phyloP scores from a whole-genome alignment of 106 monocot genomes.

The Allium fistulosum region DNA sequence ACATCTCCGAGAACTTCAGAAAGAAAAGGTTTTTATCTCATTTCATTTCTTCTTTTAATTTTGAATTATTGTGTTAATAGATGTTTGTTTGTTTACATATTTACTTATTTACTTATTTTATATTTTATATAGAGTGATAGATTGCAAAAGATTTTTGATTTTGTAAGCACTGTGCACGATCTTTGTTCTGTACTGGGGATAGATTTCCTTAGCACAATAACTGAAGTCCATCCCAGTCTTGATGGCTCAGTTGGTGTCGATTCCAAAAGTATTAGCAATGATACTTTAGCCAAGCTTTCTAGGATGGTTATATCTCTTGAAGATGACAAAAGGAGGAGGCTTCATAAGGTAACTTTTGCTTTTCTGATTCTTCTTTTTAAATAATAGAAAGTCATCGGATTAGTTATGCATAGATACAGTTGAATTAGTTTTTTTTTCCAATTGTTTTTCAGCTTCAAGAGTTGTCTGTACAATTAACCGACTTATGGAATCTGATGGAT shows the following conservation, averaged over 20 bases:
- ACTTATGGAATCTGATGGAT: slow-evolving; percentile 74
- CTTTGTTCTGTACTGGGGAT: slow-evolving; percentile 87
- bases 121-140: slow-evolving; percentile 66
- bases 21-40: slow-evolving; percentile 63
- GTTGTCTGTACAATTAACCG: slow-evolving; percentile 3
- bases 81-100: too few species aligned
- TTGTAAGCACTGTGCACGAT: slow-evolving; percentile 82
- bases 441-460: slow-evolving; percentile 17
- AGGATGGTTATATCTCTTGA: slow-evolving; percentile 39
- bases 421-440: too few species aligned
- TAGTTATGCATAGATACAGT: background rate
- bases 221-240: slow-evolving; percentile 84
- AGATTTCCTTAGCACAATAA: slow-evolving; percentile 73
- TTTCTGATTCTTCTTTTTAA: background rate
- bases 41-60: too few species aligned
- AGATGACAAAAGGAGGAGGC: slow-evolving; percentile 65
- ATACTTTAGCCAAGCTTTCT: slow-evolving; percentile 75
- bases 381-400: background rate
- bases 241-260: slow-evolving; percentile 60
- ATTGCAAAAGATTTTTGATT: slow-evolving; percentile 70
- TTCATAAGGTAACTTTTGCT: slow-evolving; percentile 55
- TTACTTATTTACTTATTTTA: background rate
- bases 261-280: slow-evolving; percentile 87
- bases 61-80: background rate
- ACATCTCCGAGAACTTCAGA: slow-evolving; percentile 81